Percentiles rank a stretch among this genome's conserved stretches.
These are phyloP conservation scores for Diplodia scrobiculata DNA, from an alignment of 2,329 filamentous ascomycete genomes.

Conservation along the genomic window DNA sequence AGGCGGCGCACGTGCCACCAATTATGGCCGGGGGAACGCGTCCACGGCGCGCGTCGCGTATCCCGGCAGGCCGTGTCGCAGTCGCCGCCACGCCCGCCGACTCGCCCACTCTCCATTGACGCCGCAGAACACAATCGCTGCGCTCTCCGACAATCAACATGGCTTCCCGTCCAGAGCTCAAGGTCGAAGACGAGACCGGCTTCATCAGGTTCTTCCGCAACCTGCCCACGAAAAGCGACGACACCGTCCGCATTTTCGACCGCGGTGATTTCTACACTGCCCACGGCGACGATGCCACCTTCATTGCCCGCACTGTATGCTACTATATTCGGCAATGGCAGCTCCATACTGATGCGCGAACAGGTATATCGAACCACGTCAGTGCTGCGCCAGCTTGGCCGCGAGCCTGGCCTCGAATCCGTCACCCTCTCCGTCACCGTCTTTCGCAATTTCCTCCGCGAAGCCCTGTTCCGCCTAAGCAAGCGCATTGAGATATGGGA, in stretches of 20 bases:
- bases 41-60: conserved; percentile 19
- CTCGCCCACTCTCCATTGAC: neutral
- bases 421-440: conserved; percentile 95
- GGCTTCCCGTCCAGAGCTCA: conserved; percentile 60
- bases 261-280: conserved; percentile 94
- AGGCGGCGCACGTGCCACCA: neutral
- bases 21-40: conserved; percentile 1
- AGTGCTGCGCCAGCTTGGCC: conserved; percentile 85
- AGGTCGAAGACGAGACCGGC: conserved; percentile 90
- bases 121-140: neutral
- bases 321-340: neutral
- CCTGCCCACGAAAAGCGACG: conserved; percentile 69
- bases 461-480: conserved; percentile 86
- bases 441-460: conserved; percentile 91
- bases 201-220: conserved; percentile 97
- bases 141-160: conserved; percentile 39
- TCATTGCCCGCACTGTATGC: conserved; percentile 73
- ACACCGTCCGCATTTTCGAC: conserved; percentile 88
- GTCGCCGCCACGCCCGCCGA: neutral
- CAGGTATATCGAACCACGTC: conserved; percentile 97
- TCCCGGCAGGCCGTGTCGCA: conserved; percentile 1
- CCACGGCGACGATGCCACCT: conserved; percentile 81
- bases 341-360: conserved; percentile 6
- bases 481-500: conserved; percentile 92
- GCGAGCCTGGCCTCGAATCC: conserved; percentile 80